phyloP scores from a whole-genome alignment of 148 eudicot species.

The Amaranthus cruentus region DNA sequence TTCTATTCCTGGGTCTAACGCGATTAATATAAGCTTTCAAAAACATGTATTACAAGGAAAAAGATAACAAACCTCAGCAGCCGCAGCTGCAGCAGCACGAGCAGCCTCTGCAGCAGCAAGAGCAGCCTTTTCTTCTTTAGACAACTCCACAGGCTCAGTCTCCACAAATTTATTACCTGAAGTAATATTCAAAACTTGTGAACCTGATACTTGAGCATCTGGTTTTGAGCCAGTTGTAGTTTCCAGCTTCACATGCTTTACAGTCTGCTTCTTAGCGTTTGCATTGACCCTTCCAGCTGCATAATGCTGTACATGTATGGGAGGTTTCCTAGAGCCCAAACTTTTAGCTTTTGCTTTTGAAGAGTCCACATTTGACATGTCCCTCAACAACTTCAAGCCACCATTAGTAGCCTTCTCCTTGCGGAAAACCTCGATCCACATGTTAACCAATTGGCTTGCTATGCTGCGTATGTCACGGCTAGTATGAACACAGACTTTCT shows the following conservation, averaged over 20 bases:
- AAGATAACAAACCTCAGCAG: constrained; percentile 74
- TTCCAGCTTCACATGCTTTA: constrained; percentile 47
- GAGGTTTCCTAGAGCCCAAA: constrained; percentile 49
- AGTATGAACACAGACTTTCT: constrained; percentile 96
- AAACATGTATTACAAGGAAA: not conserved
- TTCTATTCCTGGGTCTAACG: not conserved
- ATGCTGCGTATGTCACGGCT: constrained; percentile 99
- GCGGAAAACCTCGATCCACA: constrained; percentile 97
- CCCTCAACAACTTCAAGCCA: constrained; percentile 59
- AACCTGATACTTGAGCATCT: constrained; percentile 30
- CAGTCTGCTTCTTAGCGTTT: constrained; percentile 41
- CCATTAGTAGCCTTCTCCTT: constrained; percentile 87
- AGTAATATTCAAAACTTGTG: constrained; percentile 42
- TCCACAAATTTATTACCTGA: constrained; percentile 39
- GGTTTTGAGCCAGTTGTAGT: constrained; percentile 33
- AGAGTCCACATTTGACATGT: constrained; percentile 49
- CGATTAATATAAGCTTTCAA: not conserved
- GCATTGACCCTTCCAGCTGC: constrained; percentile 35
- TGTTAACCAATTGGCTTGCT: constrained; percentile 88
- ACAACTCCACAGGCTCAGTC: constrained; percentile 38
- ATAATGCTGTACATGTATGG: constrained; percentile 41
- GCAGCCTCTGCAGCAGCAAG: constrained; percentile 95
- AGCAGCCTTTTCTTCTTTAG: constrained; percentile 87
- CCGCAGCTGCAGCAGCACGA: constrained; percentile 79
- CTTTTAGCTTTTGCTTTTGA: constrained; percentile 47